Percentiles rank a stretch among this genome's conserved stretches.
These are phyloP conservation scores for Annulohypoxylon nitens DNA, from an alignment of 495 filamentous ascomycete genomes.

Conservation along the genomic window DNA sequence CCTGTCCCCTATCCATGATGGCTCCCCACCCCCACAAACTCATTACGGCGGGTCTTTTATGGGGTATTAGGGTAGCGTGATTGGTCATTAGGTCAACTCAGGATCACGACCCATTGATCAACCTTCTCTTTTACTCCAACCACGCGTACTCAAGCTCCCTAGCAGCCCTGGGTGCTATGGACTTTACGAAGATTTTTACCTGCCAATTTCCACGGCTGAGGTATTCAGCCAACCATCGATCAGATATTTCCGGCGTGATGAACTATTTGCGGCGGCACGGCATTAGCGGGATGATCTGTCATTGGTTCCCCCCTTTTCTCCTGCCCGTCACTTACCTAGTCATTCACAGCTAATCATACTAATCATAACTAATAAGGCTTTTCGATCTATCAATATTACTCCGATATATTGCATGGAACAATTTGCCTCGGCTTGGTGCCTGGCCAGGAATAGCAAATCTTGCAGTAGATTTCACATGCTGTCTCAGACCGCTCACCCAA, in stretches of 20 bases:
- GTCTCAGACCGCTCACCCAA: slow-evolving; percentile 1
- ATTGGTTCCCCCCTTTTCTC: slow-evolving; percentile 27
- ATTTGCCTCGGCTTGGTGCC: slow-evolving; percentile 38
- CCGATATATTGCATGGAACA: slow-evolving; percentile 25
- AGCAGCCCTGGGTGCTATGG: background rate
- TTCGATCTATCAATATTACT: slow-evolving; percentile 18
- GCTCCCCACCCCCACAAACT: slow-evolving; percentile 38
- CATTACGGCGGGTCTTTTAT: slow-evolving; percentile 19
- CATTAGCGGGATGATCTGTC: slow-evolving; percentile 11
- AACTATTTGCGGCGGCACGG: slow-evolving; percentile 14
- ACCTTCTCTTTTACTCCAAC: slow-evolving; percentile 25
- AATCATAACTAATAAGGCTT: slow-evolving; percentile 23
- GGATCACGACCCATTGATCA: slow-evolving; percentile 19
- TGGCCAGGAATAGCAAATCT: slow-evolving; percentile 28
- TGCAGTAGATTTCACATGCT: slow-evolving; percentile 36
- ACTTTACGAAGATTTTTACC: slow-evolving; percentile 9
- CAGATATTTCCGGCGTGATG: slow-evolving; percentile 1
- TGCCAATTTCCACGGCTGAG: slow-evolving; percentile 27
- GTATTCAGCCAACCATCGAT: slow-evolving; percentile 27
- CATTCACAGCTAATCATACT: slow-evolving; percentile 18
- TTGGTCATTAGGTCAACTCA: slow-evolving; percentile 26
- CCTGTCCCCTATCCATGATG: slow-evolving; percentile 1
- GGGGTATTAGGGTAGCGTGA: slow-evolving; percentile 24
- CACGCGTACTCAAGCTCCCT: slow-evolving; percentile 10
- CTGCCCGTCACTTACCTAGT: slow-evolving; percentile 3